Percentiles rank a stretch among this genome's conserved stretches.
Conservation (phyloP, 768 basidiomycete genomes). For the Boletus barrowsii region DNA sequence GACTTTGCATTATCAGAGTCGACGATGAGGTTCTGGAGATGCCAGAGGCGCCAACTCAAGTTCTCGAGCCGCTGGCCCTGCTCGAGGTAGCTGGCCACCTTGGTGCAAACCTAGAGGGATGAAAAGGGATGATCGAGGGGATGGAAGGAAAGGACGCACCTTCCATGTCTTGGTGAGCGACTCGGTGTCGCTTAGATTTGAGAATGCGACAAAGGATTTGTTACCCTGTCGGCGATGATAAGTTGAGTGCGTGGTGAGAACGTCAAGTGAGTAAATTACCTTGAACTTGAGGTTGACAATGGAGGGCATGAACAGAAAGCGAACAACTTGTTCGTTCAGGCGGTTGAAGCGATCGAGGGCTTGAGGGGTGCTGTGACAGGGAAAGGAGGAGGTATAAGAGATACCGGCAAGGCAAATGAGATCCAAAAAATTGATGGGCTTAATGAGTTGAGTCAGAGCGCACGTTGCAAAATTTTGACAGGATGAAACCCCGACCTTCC, state of each 20-base stretch:
- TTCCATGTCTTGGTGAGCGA: slow-evolving; percentile 90
- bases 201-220: slow-evolving; percentile 93
- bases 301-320: slow-evolving; percentile 55
- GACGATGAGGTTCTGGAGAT: slow-evolving; percentile 88
- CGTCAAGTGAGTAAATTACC: slow-evolving; percentile 31
- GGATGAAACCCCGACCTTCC: slow-evolving; percentile 34
- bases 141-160: slow-evolving; percentile 38
- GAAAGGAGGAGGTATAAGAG: slow-evolving; percentile 22
- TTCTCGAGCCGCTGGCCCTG: slow-evolving; percentile 91
- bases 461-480: slow-evolving; percentile 30
- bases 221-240: slow-evolving; percentile 58
- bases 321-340: neutral
- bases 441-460: slow-evolving; percentile 7
- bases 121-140: slow-evolving; percentile 3
- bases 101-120: slow-evolving; percentile 69
- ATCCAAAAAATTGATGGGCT: slow-evolving; percentile 8
- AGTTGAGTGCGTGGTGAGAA: slow-evolving; percentile 1
- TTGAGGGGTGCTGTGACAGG: slow-evolving; percentile 8
- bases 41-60: slow-evolving; percentile 90
- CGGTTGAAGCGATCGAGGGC: slow-evolving; percentile 16
- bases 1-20: slow-evolving; percentile 85
- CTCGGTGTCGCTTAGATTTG: slow-evolving; percentile 81
- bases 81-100: slow-evolving; percentile 87
- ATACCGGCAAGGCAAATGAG: slow-evolving; percentile 17
- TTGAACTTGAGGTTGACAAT: slow-evolving; percentile 88